Evolutionary conservation across 805 yeast genomes (phyloP).

Genomic region (Sugiyamaella floridensis): DNA sequence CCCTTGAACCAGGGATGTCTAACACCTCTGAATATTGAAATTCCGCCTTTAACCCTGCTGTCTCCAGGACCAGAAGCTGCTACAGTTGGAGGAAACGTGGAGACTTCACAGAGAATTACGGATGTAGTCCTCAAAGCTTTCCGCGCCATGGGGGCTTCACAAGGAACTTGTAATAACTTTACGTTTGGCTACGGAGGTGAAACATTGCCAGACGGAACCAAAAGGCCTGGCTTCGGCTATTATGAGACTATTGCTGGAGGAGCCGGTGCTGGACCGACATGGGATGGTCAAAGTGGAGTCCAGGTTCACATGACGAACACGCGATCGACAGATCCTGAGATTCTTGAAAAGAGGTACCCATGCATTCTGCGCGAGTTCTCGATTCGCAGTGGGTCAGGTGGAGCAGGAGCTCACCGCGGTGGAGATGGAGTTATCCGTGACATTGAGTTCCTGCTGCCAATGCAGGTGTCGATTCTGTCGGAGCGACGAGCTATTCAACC

Average conservation of each 20-base stretch:
- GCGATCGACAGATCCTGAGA: slow-evolving; percentile 84
- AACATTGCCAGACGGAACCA: slow-evolving; percentile 28
- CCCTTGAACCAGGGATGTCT: slow-evolving; percentile 94
- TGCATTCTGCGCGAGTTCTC: slow-evolving; percentile 67
- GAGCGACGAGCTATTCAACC: slow-evolving; percentile 85
- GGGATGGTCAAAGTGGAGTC: slow-evolving; percentile 85
- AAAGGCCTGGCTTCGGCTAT: slow-evolving; percentile 71
- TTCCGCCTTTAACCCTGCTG: slow-evolving; percentile 57
- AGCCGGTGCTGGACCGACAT: slow-evolving; percentile 81
- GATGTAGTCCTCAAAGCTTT: slow-evolving; percentile 85
- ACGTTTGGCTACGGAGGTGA: slow-evolving; percentile 82
- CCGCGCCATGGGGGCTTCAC: slow-evolving; percentile 87
- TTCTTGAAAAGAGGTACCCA: slow-evolving; percentile 84
- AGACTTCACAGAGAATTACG: slow-evolving; percentile 88
- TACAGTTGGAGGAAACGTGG: slow-evolving; percentile 91
- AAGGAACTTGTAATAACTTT: slow-evolving; percentile 90
- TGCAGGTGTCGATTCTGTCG: slow-evolving; percentile 72
- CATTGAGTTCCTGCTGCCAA: slow-evolving; percentile 66
- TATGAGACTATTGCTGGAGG: slow-evolving; percentile 96
- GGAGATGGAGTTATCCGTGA: slow-evolving; percentile 87
- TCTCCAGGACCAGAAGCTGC: slow-evolving; percentile 83
- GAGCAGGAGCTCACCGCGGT: slow-evolving; percentile 63
- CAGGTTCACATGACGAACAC: slow-evolving; percentile 95
- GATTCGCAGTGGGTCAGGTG: slow-evolving; percentile 71
- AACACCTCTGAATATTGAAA: slow-evolving; percentile 60